Conservation (phyloP, 2,329 filamentous ascomycete species). For the Reticulascus tulasneorum region DNA sequence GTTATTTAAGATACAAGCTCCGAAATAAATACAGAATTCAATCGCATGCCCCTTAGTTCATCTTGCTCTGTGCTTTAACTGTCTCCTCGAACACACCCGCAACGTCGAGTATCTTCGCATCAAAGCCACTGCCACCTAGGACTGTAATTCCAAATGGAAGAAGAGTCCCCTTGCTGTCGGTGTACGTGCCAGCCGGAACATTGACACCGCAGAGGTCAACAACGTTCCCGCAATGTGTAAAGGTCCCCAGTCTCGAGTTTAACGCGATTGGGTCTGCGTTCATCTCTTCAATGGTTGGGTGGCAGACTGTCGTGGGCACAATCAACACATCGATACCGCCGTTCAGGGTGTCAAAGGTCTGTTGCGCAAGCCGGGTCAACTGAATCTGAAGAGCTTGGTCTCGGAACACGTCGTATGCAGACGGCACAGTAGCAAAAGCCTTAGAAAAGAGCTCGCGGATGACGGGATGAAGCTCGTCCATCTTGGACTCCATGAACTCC, state of each 20-base stretch:
- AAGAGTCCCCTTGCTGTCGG: slow-evolving; percentile 5
- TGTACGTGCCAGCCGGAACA: slow-evolving; percentile 39
- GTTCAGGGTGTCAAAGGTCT: slow-evolving; percentile 50
- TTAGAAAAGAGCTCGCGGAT: slow-evolving; percentile 33
- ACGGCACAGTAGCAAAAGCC: slow-evolving; percentile 39
- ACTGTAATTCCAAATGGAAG: slow-evolving; percentile 42
- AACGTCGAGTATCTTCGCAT: slow-evolving; percentile 32
- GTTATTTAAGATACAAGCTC: too few species aligned
- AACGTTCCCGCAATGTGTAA: slow-evolving; percentile 59
- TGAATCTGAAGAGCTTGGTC: slow-evolving; percentile 39
- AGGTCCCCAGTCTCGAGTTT: slow-evolving; percentile 51
- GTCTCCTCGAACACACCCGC: slow-evolving; percentile 20
- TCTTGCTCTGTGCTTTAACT: not conserved
- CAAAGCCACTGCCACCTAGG: slow-evolving; percentile 33
- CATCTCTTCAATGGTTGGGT: slow-evolving; percentile 48
- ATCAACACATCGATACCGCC: slow-evolving; percentile 43
- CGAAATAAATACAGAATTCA: too few species aligned
- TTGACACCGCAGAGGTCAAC: slow-evolving; percentile 50
- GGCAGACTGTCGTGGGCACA: slow-evolving; percentile 53
- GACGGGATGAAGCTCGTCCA: slow-evolving; percentile 28
- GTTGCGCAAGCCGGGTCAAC: slow-evolving; percentile 37
- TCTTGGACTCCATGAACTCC: slow-evolving; percentile 35
- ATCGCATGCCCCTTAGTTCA: too few species aligned
- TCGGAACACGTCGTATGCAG: slow-evolving; percentile 35
- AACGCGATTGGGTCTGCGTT: slow-evolving; percentile 45